phyloP scores from a whole-genome alignment of 2,329 filamentous ascomycete genomes.

The Kalmusia sp. region DNA sequence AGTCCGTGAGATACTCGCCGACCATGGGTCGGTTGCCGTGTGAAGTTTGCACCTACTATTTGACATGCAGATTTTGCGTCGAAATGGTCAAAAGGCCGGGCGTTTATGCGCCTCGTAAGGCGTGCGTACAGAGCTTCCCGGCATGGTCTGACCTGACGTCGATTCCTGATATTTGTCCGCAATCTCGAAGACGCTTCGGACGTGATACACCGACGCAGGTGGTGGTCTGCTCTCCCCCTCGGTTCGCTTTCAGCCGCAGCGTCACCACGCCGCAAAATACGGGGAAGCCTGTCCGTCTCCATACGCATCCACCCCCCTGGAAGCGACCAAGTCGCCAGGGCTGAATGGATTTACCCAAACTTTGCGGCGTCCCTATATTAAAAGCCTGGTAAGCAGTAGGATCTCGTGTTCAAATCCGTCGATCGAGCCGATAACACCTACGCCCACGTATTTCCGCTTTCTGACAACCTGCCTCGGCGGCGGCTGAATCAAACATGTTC shows the following conservation, averaged over 20 bases:
- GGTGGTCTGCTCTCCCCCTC: neutral
- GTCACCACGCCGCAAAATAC: slow-evolving; percentile 7
- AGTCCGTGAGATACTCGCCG: neutral
- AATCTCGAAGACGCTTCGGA: neutral
- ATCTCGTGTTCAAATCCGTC: neutral
- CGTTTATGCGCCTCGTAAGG: neutral
- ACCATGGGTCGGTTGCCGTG: neutral
- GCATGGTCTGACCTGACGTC: neutral
- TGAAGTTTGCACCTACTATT: too few species aligned
- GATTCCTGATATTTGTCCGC: neutral
- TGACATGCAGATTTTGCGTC: neutral
- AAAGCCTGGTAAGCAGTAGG: neutral
- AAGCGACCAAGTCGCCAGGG: neutral
- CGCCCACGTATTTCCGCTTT: neutral
- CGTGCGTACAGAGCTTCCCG: too few species aligned
- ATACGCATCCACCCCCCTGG: neutral
- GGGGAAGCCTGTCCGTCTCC: slow-evolving; percentile 10
- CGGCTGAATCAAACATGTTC: neutral
- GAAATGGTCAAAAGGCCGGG: neutral
- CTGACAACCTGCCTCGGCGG: neutral
- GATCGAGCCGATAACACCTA: neutral
- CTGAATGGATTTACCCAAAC: neutral
- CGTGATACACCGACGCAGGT: neutral
- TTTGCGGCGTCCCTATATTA: neutral
- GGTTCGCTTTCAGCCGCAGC: neutral